phyloP scores from a whole-genome alignment of 805 yeast genomes.

The Candida pseudoglaebosa region DNA sequence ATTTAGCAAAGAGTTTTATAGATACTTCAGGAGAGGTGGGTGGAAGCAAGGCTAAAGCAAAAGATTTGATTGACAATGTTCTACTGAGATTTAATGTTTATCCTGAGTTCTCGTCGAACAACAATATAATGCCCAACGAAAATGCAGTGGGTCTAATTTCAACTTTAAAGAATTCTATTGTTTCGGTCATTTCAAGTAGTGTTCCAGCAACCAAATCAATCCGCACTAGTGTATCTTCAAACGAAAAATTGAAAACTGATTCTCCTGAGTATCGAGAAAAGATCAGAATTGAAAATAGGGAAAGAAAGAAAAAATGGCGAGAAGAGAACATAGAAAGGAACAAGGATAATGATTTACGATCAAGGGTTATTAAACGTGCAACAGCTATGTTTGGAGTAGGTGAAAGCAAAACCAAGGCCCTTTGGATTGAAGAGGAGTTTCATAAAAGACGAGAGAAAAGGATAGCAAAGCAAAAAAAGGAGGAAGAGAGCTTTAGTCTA shows the following conservation, averaged over 20 bases:
- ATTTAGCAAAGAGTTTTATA: conserved; percentile 29
- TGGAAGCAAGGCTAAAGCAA: conserved; percentile 15
- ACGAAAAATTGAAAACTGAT: conserved; percentile 24
- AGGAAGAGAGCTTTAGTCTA: conserved; percentile 12
- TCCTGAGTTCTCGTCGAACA: conserved; percentile 7
- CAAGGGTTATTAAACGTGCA: conserved; percentile 75
- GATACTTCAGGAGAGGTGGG: conserved; percentile 12
- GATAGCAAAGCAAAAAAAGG: conserved; percentile 41
- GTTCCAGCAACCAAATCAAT: conserved; percentile 16
- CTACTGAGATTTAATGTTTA: conserved; percentile 14
- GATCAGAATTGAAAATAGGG: conserved; percentile 64
- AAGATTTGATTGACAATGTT: conserved; percentile 21
- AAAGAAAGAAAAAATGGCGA: conserved; percentile 80
- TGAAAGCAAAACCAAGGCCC: conserved; percentile 45
- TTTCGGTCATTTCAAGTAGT: conserved; percentile 22
- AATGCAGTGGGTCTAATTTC: conserved; percentile 9
- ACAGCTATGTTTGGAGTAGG: conserved; percentile 57
- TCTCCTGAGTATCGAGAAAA: conserved; percentile 48
- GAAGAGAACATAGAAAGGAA: conserved; percentile 75
- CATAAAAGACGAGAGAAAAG: conserved; percentile 60
- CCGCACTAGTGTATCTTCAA: conserved; percentile 11
- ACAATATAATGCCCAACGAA: conserved; percentile 1
- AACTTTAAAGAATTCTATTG: conserved; percentile 16
- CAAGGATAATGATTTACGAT: conserved; percentile 81
- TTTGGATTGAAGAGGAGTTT: conserved; percentile 78